These are phyloP conservation scores for Hymenoscyphus fructigenus DNA, from an alignment of 2,329 filamentous ascomycete species.

Conservation along the genomic window DNA sequence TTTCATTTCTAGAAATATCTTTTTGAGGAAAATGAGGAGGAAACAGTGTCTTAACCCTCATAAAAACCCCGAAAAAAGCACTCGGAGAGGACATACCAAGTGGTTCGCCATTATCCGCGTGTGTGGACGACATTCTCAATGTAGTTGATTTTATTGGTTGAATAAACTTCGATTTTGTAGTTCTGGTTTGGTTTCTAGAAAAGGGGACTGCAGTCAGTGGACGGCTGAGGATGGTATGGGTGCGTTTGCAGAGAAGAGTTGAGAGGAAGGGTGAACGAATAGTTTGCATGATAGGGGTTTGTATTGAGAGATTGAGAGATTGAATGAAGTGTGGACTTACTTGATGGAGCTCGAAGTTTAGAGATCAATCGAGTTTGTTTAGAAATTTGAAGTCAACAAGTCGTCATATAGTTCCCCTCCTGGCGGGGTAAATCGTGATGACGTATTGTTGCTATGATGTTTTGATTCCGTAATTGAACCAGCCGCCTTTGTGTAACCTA, in stretches of 20 bases:
- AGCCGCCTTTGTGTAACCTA: background rate
- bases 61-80: too few species aligned
- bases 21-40: too few species aligned
- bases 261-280: background rate
- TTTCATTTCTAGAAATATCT: conserved; percentile 41
- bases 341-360: background rate
- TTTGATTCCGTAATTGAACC: background rate
- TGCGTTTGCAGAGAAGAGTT: background rate
- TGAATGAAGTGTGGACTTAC: background rate
- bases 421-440: background rate
- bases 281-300: background rate
- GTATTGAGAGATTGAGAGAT: too few species aligned
- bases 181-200: background rate
- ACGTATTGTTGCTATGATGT: background rate
- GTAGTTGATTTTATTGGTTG: background rate
- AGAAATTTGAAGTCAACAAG: background rate
- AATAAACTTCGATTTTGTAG: background rate
- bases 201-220: background rate
- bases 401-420: background rate
- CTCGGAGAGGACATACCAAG: background rate
- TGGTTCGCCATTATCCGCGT: conserved; percentile 3
- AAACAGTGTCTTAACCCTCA: too few species aligned
- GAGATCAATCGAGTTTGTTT: background rate
- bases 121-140: conserved; percentile 7
- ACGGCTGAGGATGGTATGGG: background rate